Percentiles rank a stretch among this genome's conserved stretches.
These are phyloP conservation scores for Naganishia vishniacii DNA, from an alignment of 768 basidiomycete species.

Conservation along the genomic window DNA sequence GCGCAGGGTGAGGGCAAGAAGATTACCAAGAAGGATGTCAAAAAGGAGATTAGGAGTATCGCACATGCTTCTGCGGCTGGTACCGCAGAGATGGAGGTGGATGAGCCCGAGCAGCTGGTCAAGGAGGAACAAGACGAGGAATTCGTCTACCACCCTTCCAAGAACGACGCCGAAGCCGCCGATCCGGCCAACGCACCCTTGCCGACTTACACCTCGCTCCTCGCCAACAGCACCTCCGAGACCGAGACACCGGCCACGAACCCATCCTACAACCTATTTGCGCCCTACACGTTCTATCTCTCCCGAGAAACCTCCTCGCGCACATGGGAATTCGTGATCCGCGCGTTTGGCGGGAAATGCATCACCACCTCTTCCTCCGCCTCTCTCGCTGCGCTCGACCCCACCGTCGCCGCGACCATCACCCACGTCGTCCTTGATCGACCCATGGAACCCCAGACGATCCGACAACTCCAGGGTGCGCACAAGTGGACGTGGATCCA, in stretches of 20 bases:
- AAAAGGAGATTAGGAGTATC: constrained; percentile 55
- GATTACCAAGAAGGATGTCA: constrained; percentile 58
- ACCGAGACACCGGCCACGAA: constrained; percentile 43
- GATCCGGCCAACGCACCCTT: constrained; percentile 55
- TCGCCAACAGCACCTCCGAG: constrained; percentile 37
- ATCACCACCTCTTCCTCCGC: constrained; percentile 55
- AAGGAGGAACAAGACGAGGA: constrained; percentile 40
- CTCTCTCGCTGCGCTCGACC: constrained; percentile 57
- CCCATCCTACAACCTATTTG: constrained; percentile 60
- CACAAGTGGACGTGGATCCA: constrained; percentile 79
- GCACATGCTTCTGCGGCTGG: constrained; percentile 31
- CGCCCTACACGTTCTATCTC: constrained; percentile 82
- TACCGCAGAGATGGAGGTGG: constrained; percentile 34
- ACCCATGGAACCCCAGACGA: constrained; percentile 54
- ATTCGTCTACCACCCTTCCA: constrained; percentile 48
- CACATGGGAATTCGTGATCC: constrained; percentile 88
- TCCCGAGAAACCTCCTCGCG: constrained; percentile 86
- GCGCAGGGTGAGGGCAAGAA: constrained; percentile 49
- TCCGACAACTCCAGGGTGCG: constrained; percentile 60
- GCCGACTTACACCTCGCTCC: constrained; percentile 52
- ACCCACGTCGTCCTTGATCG: constrained; percentile 95
- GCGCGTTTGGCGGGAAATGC: constrained; percentile 83
- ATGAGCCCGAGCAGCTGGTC: no score
- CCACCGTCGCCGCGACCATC: constrained; percentile 60
- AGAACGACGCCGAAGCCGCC: constrained; percentile 35